These are phyloP conservation scores for Adansonia rubrostipa DNA, from an alignment of 441 rosid species.

Conservation along the genomic window DNA sequence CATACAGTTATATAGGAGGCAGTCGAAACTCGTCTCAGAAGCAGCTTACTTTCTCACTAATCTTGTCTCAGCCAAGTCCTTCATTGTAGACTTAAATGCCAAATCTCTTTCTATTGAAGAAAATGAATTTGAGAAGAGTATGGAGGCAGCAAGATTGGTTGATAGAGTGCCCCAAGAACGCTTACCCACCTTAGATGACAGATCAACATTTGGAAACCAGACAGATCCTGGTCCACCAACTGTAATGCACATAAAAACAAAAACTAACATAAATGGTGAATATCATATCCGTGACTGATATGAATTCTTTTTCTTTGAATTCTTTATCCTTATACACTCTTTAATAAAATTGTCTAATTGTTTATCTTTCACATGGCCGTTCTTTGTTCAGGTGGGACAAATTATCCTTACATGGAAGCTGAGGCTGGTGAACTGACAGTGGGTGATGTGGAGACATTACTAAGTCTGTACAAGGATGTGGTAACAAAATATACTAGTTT, in stretches of 20 bases:
- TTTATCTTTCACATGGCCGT: not conserved
- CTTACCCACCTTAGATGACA: conserved; percentile 26
- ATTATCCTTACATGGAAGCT: conserved; percentile 55
- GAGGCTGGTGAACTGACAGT: conserved; percentile 48
- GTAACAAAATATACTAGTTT: conserved; percentile 51
- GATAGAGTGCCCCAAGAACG: conserved; percentile 32
- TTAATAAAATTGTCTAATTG: not conserved
- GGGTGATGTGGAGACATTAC: conserved; percentile 52
- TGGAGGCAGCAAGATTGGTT: conserved; percentile 60
- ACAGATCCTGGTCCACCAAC: conserved; percentile 32
- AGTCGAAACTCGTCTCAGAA: conserved; percentile 49
- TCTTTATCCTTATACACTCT: not conserved
- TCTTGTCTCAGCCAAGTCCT: conserved; percentile 55
- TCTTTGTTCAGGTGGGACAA: conserved; percentile 37
- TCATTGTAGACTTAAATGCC: conserved; percentile 51
- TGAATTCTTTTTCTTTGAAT: not conserved
- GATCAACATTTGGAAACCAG: conserved; percentile 25
- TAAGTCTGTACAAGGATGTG: conserved; percentile 57
- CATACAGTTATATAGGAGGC: conserved; percentile 53
- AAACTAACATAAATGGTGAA: conserved; percentile 37
- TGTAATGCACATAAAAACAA: conserved; percentile 21
- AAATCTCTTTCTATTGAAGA: conserved; percentile 64
- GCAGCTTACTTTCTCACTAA: conserved; percentile 62
- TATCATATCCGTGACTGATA: not conserved
- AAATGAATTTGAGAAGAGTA: conserved; percentile 56